Evolutionary conservation across 495 filamentous ascomycete genomes (phyloP), one percentile per base, ranked within the genome.

Genomic region (Lindgomyces ingoldianus): DNA sequence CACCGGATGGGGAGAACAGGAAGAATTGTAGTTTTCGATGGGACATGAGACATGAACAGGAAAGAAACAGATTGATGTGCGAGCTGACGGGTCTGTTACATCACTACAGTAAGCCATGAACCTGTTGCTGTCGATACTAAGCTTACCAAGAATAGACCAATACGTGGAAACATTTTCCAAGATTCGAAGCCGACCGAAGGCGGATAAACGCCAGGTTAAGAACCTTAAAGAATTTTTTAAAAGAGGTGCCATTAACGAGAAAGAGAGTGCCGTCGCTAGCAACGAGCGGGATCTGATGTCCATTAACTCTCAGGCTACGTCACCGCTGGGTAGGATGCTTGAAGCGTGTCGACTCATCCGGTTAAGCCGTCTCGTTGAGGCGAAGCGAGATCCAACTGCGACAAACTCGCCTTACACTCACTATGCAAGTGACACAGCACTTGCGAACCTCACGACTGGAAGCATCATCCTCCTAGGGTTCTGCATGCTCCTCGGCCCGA

Each of bases 11-110:
- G 10, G 30, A 67, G 3, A 48, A 48, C n/a, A 29, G n/a, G 3
- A 60, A 75, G 45, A 76, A 74, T 53, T 71, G 74, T 11, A 70
- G 72, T 3, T 74, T 78, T n/a, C 47, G 71, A 46, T 42, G 69
- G n/a, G 72, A 76, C 14, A 14, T 3, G 22, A 48, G 33, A 25
- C 26, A 46, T 21, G 26, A 53, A 48, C 46, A 16, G 19, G 27
- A 48, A 18, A 19, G 62, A 25, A 21, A 45, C 21, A 12, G 24
- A 25, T 16, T 65, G 16, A 52, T 65, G 54, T 8, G 36, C 26
- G 62, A 65, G n/a, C 24, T 60, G 6, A 36, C 46, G n/a, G 22
- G 18, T 25, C 19, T 47, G 18, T 24, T 60, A 24, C 62, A 65
- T 25, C 48, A 60, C 12, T 65, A 65, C 33, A 65, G 54, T 59